Evolutionary conservation across 257 asterid genomes (phyloP).

Genomic region (Primulina eburnea): DNA sequence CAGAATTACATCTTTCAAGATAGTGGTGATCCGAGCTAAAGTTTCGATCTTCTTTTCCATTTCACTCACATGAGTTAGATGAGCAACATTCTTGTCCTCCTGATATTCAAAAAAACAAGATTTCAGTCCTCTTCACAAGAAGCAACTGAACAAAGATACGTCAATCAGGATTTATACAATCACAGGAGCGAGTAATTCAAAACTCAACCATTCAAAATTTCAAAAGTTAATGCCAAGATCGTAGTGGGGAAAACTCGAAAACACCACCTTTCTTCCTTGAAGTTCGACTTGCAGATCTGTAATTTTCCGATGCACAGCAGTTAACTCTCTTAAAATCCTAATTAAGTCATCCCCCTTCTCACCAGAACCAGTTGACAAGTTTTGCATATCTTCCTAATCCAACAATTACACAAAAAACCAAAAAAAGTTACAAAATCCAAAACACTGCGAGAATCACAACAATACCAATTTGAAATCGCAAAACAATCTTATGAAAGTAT

Average conservation of each 20-base stretch:
- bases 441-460: slow-evolving; percentile 16
- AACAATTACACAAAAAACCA: background rate
- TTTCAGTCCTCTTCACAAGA: slow-evolving; percentile 18
- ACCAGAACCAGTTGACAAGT: slow-evolving; percentile 42
- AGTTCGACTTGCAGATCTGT: slow-evolving; percentile 98
- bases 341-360: slow-evolving; percentile 88
- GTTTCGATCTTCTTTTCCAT: slow-evolving; percentile 95
- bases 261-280: slow-evolving; percentile 91
- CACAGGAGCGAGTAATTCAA: background rate
- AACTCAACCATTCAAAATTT: background rate
- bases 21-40: slow-evolving; percentile 77
- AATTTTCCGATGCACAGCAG: slow-evolving; percentile 83
- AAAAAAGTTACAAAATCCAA: background rate
- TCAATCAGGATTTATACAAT: slow-evolving; percentile 16
- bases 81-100: slow-evolving; percentile 97
- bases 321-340: slow-evolving; percentile 83
- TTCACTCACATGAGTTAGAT: slow-evolving; percentile 88
- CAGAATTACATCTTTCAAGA: slow-evolving; percentile 89
- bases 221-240: slow-evolving; percentile 13
- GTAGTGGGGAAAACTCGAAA: slow-evolving; percentile 5
- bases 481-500: background rate
- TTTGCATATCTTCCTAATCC: slow-evolving; percentile 75
- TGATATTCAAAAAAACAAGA: slow-evolving; percentile 28
- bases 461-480: background rate
- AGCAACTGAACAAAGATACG: slow-evolving; percentile 1